These are phyloP conservation scores for Cladophialophora bantiana DNA, from an alignment of 2,329 filamentous ascomycete species.

Conservation along the genomic window DNA sequence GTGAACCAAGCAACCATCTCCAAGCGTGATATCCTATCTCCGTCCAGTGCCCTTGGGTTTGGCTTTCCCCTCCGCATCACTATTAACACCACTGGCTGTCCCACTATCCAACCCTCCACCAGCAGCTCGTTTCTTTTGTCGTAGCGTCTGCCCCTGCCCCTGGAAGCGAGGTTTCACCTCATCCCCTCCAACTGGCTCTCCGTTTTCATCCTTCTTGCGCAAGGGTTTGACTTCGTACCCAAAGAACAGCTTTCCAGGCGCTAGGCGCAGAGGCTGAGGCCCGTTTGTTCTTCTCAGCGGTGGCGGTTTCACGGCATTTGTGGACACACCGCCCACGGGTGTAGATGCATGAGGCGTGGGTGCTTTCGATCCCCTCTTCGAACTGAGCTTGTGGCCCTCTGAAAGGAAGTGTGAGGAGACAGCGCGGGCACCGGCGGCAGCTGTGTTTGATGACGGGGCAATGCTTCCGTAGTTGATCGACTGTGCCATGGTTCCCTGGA, in stretches of 20 bases:
- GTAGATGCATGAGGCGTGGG: slow-evolving; percentile 76
- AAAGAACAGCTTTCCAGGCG: slow-evolving; percentile 93
- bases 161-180: slow-evolving; percentile 76
- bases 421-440: slow-evolving; percentile 67
- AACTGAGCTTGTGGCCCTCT: slow-evolving; percentile 79
- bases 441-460: slow-evolving; percentile 75
- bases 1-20: not conserved
- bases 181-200: slow-evolving; percentile 68
- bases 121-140: slow-evolving; percentile 72
- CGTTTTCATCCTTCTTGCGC: slow-evolving; percentile 76
- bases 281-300: slow-evolving; percentile 69
- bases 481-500: slow-evolving; percentile 92
- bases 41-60: slow-evolving; percentile 25
- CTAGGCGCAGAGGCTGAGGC: slow-evolving; percentile 82
- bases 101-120: slow-evolving; percentile 38
- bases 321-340: slow-evolving; percentile 68
- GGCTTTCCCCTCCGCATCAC: slow-evolving; percentile 42
- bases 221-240: slow-evolving; percentile 92
- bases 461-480: slow-evolving; percentile 97
- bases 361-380: slow-evolving; percentile 81
- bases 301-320: slow-evolving; percentile 52
- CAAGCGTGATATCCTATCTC: not conserved
- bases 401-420: slow-evolving; percentile 79
- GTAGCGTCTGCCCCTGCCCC: slow-evolving; percentile 82
- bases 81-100: slow-evolving; percentile 48